A percentile compares a stretch with the other conserved stretches of the same genome.
These are phyloP conservation scores for Syncephalastrum contaminatum DNA, from an alignment of 371 early-diverging fungal genomes.

Conservation along the genomic window DNA sequence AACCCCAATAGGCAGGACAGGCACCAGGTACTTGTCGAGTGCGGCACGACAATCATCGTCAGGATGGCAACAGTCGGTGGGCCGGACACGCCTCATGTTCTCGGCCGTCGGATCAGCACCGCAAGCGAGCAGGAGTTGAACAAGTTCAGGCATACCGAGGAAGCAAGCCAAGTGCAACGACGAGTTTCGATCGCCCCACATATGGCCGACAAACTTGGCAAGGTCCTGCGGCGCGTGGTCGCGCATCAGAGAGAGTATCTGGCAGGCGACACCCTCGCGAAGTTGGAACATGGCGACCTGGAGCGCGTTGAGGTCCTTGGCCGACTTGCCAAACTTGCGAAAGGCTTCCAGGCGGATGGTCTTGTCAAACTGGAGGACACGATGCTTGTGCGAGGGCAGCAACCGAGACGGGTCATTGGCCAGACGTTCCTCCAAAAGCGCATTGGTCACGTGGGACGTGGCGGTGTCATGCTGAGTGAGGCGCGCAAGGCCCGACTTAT, in stretches of 20 bases:
- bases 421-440: conserved; percentile 10
- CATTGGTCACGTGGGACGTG: conserved; percentile 14
- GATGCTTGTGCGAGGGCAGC: conserved; percentile 22
- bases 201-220: conserved; percentile 55
- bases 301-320: conserved; percentile 18
- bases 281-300: conserved; percentile 21
- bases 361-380: conserved; percentile 18
- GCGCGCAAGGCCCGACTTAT: conserved; percentile 11
- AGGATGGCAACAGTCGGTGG: conserved; percentile 74
- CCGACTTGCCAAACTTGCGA: conserved; percentile 16
- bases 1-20: too few relatives aligned
- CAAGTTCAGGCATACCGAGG: conserved; percentile 67
- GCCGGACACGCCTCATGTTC: conserved; percentile 62
- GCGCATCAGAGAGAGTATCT: conserved; percentile 10
- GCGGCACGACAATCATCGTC: conserved; percentile 4
- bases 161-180: conserved; percentile 72
- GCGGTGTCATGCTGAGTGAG: conserved; percentile 9
- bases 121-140: conserved; percentile 56
- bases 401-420: conserved; percentile 16
- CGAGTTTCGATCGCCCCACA: conserved; percentile 71
- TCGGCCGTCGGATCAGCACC: conserved; percentile 60
- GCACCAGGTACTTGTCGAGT: too few relatives aligned
- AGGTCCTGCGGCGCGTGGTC: conserved; percentile 13
- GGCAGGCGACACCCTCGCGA: conserved; percentile 13
- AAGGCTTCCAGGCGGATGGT: conserved; percentile 5